phyloP scores from a whole-genome alignment of 441 rosid genomes.

The Erysimum pusillum region DNA sequence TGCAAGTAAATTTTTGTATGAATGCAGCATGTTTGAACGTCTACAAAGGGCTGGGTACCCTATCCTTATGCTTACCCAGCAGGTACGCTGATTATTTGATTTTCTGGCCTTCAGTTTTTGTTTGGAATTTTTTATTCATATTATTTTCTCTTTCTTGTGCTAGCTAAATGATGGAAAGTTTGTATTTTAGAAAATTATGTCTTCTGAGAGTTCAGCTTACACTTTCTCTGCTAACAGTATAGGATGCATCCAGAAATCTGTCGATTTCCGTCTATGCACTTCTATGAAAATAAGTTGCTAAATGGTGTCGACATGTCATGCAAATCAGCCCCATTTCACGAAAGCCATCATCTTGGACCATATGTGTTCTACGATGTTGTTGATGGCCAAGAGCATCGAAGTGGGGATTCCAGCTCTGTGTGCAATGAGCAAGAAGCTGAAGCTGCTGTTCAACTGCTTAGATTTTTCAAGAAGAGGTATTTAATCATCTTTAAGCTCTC shows the following conservation, averaged over 20 bases:
- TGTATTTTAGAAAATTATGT: not conserved
- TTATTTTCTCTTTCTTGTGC: constrained; percentile 7
- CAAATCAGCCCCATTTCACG: constrained; percentile 84
- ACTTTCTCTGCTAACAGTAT: constrained; percentile 67
- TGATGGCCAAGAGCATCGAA: constrained; percentile 89
- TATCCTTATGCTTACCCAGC: constrained; percentile 94
- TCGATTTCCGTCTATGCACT: constrained; percentile 87
- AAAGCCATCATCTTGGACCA: constrained; percentile 74
- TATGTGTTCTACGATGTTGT: constrained; percentile 81
- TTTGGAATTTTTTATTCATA: constrained; percentile 2
- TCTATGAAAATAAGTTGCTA: constrained; percentile 86
- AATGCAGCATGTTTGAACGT: constrained; percentile 99
- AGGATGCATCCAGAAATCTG: constrained; percentile 99
- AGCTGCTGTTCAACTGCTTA: constrained; percentile 87
- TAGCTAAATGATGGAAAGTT: not conserved
- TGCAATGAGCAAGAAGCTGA: constrained; percentile 92
- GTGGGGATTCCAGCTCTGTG: constrained; percentile 76
- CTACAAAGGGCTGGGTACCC: constrained; percentile 96
- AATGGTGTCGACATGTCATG: constrained; percentile 77
- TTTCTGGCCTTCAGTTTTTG: constrained; percentile 5
- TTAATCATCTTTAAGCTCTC: constrained; percentile 23
- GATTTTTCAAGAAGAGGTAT: constrained; percentile 78
- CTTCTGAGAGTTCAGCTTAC: constrained; percentile 37
- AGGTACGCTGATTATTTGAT: constrained; percentile 57
- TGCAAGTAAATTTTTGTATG: constrained; percentile 91